Evolutionary conservation across 192 early-diverging fungal species (phyloP), one percentile per base, ranked within the genome.

Genomic region (Allomyces macrogynus): DNA sequence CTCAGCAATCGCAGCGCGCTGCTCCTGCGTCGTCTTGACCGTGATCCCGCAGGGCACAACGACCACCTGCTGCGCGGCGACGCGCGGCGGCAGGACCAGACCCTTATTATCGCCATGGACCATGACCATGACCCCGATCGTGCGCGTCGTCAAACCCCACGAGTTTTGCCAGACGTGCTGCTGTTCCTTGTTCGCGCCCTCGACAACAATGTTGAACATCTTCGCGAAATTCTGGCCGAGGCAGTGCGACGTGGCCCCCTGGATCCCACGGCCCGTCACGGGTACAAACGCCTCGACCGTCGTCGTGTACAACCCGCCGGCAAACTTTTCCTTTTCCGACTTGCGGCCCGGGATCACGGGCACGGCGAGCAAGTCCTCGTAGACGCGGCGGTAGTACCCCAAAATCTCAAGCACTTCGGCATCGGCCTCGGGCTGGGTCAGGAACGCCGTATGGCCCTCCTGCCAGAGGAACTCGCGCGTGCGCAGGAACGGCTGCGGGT

Each of bases 401-500:
- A 99, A 76, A 63, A 99, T 93, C 65, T 93, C 80, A 43, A 74
- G 75, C 20, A 95, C 93, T 76, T 99, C 96, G 7, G 54, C 64
- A 72, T 84, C 89, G 44, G 93, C 89, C 62, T 86, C 91, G 40
- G 89, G 83, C 77, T 90, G 84, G 66, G 87, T 93, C 62, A 91
- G 81, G 68, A 93, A 89, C 23, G 93, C 96, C 65, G 92, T 95
- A 75, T 99, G 96, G 62, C 96, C 96, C 76, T 99, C 96, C 75
- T 99, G 96, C 96, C 96, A 99, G 70, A 99, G 79, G 81, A 99
- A 99, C 81, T 99, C 96, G 67, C 96, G 89, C 22, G 96, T 97
- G 62, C 96, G 83, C 68, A 99, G 73, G 84, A 99, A 99, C 62
- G 96, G 94, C 79, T 96, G 92, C 60, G 93, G 93, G 78, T 98